Evolutionary conservation across 1,284 basidiomycete genomes (phyloP), one percentile per base, ranked within the genome.

Genomic region (Trichosporon faecale): DNA sequence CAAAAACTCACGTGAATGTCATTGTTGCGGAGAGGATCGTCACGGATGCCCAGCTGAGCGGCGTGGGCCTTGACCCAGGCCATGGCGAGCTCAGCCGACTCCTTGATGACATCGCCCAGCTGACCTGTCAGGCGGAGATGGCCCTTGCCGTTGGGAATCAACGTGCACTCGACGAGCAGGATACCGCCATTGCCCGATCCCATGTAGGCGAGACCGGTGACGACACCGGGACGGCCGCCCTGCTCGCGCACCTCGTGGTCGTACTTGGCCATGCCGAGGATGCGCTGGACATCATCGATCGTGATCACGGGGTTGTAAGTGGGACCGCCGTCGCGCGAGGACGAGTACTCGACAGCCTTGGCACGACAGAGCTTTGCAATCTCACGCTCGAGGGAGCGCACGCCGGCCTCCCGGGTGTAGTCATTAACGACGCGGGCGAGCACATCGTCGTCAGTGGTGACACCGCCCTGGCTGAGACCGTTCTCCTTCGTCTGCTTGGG

Each of bases 41-140:
- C 68, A 0, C 61, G 65, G 0, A 66, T 31, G 2, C 94, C 94
- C 9, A 98, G 87, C 66, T 90, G 89, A 77, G 87, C 89, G 1
- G 94, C 92, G 76, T 97, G 90, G 14, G 89, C 87, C 82, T 94
- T 95, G 70, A 96, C 91, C 91, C 93, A 98, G 74, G 91, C 92
- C 64, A 98, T 85, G 1, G 91, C 94, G 73, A 98, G 95, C 81
- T 96, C 93, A 0, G 96, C 95, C 70, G 91, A 94, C 84, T 98
- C 96, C 68, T 94, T 89, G 81, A 98, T 98, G 72, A 98, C 96
- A 76, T 98, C 95, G 64, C 96, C 96, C 3, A 99, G 90, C 85
- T 98, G 98, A 66, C 96, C 96, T 0, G 95, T 98, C 12, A 78
- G 73, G 57, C 77, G 75, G 23, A 82, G 72, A n/a, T 66, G 68